These are phyloP conservation scores for Actinomucor elegans DNA, from an alignment of 371 early-diverging fungal species.

Conservation along the genomic window DNA sequence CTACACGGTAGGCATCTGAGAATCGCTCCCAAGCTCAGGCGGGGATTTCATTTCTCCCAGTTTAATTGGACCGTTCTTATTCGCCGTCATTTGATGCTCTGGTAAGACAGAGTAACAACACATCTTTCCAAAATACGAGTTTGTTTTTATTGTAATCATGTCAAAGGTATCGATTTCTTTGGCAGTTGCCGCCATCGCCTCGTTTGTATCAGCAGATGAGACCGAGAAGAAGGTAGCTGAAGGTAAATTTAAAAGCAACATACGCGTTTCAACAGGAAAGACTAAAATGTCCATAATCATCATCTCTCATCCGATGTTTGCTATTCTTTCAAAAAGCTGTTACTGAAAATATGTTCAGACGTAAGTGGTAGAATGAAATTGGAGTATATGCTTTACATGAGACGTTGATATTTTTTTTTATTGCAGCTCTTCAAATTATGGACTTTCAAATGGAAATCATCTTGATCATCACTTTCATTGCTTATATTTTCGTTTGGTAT, in stretches of 20 bases:
- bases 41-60: too few species aligned
- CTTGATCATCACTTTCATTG: constrained; percentile 15
- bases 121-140: too few species aligned
- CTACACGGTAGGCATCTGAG: too few species aligned
- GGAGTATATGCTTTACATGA: background rate
- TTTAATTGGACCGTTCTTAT: too few species aligned
- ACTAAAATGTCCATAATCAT: background rate
- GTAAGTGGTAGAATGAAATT: constrained; percentile 5
- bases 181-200: background rate
- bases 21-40: too few species aligned
- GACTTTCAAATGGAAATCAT: constrained; percentile 39
- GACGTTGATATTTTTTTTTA: background rate
- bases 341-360: constrained; percentile 15
- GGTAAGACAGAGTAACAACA: too few species aligned
- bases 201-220: background rate
- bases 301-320: background rate
- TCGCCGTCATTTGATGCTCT: too few species aligned
- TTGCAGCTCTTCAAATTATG: constrained; percentile 22
- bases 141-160: constrained; percentile 1
- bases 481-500: constrained; percentile 28
- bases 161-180: constrained; percentile 8
- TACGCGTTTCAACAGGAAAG: background rate
- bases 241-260: constrained; percentile 2
- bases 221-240: background rate
- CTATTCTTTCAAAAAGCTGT: background rate